phyloP scores from a whole-genome alignment of 148 eudicot species.

The Silene latifolia region DNA sequence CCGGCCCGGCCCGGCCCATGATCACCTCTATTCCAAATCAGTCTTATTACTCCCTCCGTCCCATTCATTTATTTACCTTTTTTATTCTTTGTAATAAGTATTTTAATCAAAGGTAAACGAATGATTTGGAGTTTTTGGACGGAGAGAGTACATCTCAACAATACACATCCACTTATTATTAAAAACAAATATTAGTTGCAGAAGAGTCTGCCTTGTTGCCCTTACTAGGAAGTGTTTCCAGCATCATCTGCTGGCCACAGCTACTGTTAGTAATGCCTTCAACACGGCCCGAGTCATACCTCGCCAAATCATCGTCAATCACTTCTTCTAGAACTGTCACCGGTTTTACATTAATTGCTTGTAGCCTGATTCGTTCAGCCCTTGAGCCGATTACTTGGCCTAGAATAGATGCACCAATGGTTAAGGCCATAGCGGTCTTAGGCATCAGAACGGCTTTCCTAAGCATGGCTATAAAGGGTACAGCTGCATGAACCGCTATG shows the following conservation, averaged over 20 bases:
- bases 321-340: conserved; percentile 20
- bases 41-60: too few relatives aligned
- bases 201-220: conserved; percentile 24
- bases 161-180: background rate
- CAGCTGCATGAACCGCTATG: conserved; percentile 79
- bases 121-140: too few relatives aligned
- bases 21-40: too few relatives aligned
- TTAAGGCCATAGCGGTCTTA: conserved; percentile 71
- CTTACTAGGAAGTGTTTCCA: conserved; percentile 29
- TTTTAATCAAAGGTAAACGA: too few relatives aligned
- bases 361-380: conserved; percentile 64
- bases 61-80: too few relatives aligned
- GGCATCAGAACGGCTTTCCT: conserved; percentile 82
- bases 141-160: too few relatives aligned
- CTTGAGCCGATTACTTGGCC: conserved; percentile 81
- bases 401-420: conserved; percentile 69
- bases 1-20: too few relatives aligned
- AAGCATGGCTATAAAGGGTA: conserved; percentile 83
- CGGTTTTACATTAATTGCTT: conserved; percentile 35
- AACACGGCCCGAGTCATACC: conserved; percentile 13
- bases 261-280: conserved; percentile 15
- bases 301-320: conserved; percentile 9
- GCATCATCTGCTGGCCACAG: conserved; percentile 35
- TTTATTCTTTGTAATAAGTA: too few relatives aligned
- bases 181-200: conserved; percentile 43